phyloP scores from a whole-genome alignment of 2,329 filamentous ascomycete species.

The Epichloe baconii region DNA sequence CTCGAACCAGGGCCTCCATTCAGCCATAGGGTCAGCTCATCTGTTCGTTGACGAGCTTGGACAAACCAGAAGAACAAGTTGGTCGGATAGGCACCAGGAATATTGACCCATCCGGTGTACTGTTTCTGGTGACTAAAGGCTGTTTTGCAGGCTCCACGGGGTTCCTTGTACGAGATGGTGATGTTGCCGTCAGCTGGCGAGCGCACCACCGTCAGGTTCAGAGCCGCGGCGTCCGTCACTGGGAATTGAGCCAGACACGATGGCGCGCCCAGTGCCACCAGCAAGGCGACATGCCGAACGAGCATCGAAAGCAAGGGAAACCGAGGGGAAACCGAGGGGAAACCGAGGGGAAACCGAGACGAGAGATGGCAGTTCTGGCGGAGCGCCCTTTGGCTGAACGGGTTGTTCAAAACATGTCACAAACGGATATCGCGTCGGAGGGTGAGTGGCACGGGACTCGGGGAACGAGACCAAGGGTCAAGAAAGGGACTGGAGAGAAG shows the following conservation, averaged over 20 bases:
- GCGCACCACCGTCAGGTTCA: constrained; percentile 40
- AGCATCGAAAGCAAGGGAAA: constrained; percentile 5
- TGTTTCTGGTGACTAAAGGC: constrained; percentile 53
- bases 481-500: too few species aligned
- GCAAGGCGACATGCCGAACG: constrained; percentile 8
- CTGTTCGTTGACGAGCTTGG: constrained; percentile 28
- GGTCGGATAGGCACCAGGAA: constrained; percentile 41
- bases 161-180: constrained; percentile 53
- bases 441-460: background rate
- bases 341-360: background rate
- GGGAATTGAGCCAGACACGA: constrained; percentile 20
- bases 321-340: background rate
- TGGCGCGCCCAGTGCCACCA: constrained; percentile 6
- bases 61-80: constrained; percentile 41
- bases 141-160: constrained; percentile 49
- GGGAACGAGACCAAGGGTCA: too few species aligned
- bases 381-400: background rate
- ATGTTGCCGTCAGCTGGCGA: constrained; percentile 52
- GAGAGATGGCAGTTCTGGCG: background rate
- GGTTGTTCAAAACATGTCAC: constrained; percentile 2
- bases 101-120: constrained; percentile 55
- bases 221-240: constrained; percentile 15
- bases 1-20: constrained; percentile 55
- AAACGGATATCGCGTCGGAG: background rate
- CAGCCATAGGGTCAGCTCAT: constrained; percentile 45